Evolutionary conservation across 345 rosid species (phyloP), one percentile per base, ranked within the genome.

Genomic region (Cardamine occulta): DNA sequence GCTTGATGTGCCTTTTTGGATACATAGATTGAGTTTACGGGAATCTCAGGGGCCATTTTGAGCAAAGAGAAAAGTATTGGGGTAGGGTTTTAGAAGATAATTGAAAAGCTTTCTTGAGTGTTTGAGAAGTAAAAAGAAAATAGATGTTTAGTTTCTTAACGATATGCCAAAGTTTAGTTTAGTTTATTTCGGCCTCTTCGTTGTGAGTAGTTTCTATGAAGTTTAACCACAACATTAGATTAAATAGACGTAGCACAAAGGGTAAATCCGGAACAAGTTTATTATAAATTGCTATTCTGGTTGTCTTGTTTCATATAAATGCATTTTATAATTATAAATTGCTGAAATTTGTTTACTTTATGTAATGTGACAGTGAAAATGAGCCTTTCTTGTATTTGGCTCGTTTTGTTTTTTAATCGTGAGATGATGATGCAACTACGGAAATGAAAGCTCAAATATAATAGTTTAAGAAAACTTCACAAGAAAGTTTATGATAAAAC

Each of bases 41-140:
- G 70, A 21, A 81, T 79, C 74, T 64, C 82, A 1, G 91, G 91
- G 19, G 90, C 86, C 93, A 80, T 84, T 66, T 52, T 19, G 44
- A 28, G 31, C 8, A 56, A 71, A 18, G n/a, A 5, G 7, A 68
- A 8, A 56, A 63, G 64, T 60, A 0, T 10, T 39, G 8, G 34
- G 65, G 65, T n/a, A 53, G 54, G 13, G 32, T 31, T 58, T 62
- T 52, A 44, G 28, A 17, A 44, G 39, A n/a, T n/a, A n/a, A 53
- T 2, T 68, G 17, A 54, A 61, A 68, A 45, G 60, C 17, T 34
- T 23, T 66, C 42, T 68, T 68, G 51, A 49, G 68, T 77, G 80
- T 58, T 48, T 77, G n/a, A 65, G 68, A 77, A 71, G 76, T 70
- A 42, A 45, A 34, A 63, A 61, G 13, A 24, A 6, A 51, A n/a